Base-by-base conservation (phyloP, 83 land plant genomes). In the Diphasiastrum complanatum region DNA sequence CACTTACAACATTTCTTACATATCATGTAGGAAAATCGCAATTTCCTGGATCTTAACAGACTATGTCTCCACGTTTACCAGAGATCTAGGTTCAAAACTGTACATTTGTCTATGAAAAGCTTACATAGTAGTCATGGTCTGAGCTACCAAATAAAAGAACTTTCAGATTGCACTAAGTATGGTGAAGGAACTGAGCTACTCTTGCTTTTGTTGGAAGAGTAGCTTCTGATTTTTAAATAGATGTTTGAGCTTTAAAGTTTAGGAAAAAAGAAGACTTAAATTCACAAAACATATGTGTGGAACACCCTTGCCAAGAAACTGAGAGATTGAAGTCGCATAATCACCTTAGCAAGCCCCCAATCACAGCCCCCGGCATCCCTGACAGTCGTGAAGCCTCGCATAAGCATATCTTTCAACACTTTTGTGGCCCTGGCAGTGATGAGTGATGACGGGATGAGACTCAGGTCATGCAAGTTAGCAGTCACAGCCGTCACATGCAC, bases 351-450 rank as follows among this genome's bases (percentile, higher is more conserved):
- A 45, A 69, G 72, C 33, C 73, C 73, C 73, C 73, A 70, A 49
- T 70, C 73, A 33, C 73, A 70, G 0, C 73, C 73, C 0, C 73
- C 73, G 12, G 66, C 69, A 35, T 65, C 75, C 25, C 75, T 57
- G n/a, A 71, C 75, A 30, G 75, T 71, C 19, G 75, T 71, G 45
- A 71, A 71, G 1, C 75, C 75, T 24, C 75, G 69, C 70, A 71
- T 47, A 26, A 71, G 50, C 75, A 71, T 71, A 31, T 55, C 60
- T 22, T 47, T 32, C 16, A 71, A 32, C 4, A 64, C 40, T 5
- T n/a, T 49, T 5, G 54, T 32, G 1, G 75, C 75, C 24, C 75
- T 69, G 22, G 75, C 75, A 16, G 69, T 56, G 38, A 71, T 56
- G 10, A 71, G 35, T 43, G 73, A 67, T 23, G 70, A 24, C 0